These are phyloP conservation scores for Fusarium albidum DNA, from an alignment of 2,329 filamentous ascomycete genomes.

Conservation along the genomic window DNA sequence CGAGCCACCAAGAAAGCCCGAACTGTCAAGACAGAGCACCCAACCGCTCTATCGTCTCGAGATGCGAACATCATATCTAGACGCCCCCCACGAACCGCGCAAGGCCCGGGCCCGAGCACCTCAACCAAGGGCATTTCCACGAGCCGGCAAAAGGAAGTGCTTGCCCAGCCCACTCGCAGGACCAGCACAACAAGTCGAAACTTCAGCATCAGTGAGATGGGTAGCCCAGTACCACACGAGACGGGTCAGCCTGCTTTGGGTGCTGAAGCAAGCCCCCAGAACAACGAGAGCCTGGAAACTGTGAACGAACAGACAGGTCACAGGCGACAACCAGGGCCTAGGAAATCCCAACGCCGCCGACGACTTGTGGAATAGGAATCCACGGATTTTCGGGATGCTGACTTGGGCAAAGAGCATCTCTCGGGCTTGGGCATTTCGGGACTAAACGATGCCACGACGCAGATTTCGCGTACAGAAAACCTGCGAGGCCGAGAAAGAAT, in stretches of 20 bases:
- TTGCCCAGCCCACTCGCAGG: slow-evolving; percentile 12
- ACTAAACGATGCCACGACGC: neutral
- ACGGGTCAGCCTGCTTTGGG: neutral
- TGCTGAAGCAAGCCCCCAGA: neutral
- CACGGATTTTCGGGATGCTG: slow-evolving; percentile 1
- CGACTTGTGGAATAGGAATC: slow-evolving; percentile 20
- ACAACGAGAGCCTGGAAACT: neutral
- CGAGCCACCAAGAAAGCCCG: neutral
- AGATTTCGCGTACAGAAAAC: neutral
- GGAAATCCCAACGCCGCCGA: slow-evolving; percentile 12
- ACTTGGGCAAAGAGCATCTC: slow-evolving; percentile 13
- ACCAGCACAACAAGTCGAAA: slow-evolving; percentile 24
- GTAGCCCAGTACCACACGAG: slow-evolving; percentile 37
- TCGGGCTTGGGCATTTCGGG: slow-evolving; percentile 6
- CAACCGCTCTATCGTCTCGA: slow-evolving; percentile 12
- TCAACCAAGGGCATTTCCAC: slow-evolving; percentile 1
- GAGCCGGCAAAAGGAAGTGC: neutral
- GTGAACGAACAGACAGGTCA: neutral
- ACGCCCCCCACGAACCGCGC: neutral
- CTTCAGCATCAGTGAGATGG: slow-evolving; percentile 40
- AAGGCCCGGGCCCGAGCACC: neutral
- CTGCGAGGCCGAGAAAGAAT: neutral
- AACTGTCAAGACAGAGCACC: neutral
- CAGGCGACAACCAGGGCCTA: slow-evolving; percentile 9
- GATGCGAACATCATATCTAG: slow-evolving; percentile 20